These are phyloP conservation scores for Kazachstania psychrophila DNA, from an alignment of 805 yeast species.

Conservation along the genomic window DNA sequence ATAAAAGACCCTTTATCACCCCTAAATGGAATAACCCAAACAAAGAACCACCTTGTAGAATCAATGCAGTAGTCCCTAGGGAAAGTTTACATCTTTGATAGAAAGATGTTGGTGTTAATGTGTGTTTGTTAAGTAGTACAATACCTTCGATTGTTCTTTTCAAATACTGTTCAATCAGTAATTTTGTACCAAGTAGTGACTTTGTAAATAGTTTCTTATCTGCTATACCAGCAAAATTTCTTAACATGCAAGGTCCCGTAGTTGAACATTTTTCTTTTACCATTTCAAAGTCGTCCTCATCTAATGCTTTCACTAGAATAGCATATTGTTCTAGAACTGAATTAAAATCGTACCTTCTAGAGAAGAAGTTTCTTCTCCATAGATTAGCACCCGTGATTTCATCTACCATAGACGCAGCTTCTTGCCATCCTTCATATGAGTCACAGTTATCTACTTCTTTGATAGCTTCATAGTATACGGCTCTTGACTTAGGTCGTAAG, in stretches of 20 bases:
- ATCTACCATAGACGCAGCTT: conserved; percentile 41
- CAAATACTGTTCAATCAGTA: conserved; percentile 54
- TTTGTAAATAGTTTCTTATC: conserved; percentile 70
- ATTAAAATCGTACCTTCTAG: conserved; percentile 73
- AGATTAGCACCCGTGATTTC: conserved; percentile 43
- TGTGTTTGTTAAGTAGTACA: conserved; percentile 39
- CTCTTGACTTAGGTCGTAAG: conserved; percentile 25
- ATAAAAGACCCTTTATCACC: conserved; percentile 74
- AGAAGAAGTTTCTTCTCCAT: conserved; percentile 78
- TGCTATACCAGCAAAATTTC: conserved; percentile 89
- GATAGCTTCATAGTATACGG: conserved; percentile 34
- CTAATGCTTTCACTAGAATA: conserved; percentile 51
- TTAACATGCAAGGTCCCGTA: conserved; percentile 55
- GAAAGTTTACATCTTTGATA: conserved; percentile 79
- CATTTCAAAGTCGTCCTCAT: conserved; percentile 41
- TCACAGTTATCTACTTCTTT: conserved; percentile 43
- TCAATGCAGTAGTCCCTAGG: conserved; percentile 81
- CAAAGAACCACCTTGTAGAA: conserved; percentile 89
- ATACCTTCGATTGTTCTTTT: conserved; percentile 74
- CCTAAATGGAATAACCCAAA: conserved; percentile 94
- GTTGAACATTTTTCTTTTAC: conserved; percentile 61
- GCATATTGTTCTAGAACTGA: conserved; percentile 68
- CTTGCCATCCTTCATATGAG: conserved; percentile 65
- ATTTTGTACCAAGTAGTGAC: conserved; percentile 81
- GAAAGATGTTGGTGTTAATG: conserved; percentile 58